These are phyloP conservation scores for Mycena olivaceomarginata DNA, from an alignment of 768 basidiomycete genomes.

Conservation along the genomic window DNA sequence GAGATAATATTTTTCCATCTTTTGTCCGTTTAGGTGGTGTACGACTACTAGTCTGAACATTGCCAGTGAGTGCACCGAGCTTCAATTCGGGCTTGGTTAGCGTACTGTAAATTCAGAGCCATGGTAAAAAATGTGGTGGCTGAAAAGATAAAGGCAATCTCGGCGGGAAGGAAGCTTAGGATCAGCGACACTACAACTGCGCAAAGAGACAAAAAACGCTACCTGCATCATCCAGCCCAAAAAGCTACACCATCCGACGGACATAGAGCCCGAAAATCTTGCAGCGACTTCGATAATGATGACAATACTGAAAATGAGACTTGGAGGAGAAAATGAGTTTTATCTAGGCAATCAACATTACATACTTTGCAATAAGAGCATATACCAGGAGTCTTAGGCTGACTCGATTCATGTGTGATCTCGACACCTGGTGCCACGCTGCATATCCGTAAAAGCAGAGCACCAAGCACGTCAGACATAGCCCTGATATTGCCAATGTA, in stretches of 20 bases:
- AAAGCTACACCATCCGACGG: constrained; percentile 6
- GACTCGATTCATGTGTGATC: constrained; percentile 1
- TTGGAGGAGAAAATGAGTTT: not conserved
- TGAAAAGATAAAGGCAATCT: not conserved
- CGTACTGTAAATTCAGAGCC: constrained; percentile 8
- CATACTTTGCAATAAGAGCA: constrained; percentile 4
- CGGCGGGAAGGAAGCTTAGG: not conserved
- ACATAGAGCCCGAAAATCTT: not conserved
- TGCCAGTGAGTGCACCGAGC: not conserved
- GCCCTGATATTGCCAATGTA: constrained; percentile 1
- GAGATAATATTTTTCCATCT: constrained; percentile 5
- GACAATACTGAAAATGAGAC: constrained; percentile 7
- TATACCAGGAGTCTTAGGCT: constrained; percentile 5
- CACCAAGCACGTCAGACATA: not conserved
- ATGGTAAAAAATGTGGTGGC: not conserved
- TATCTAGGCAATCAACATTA: not conserved
- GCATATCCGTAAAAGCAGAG: constrained; percentile 1
- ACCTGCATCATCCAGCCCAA: constrained; percentile 5
- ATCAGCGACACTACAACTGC: not conserved
- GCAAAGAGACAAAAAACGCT: not conserved
- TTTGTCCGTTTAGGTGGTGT: not conserved
- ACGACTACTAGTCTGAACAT: not conserved
- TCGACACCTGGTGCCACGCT: not conserved
- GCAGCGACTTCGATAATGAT: not conserved
- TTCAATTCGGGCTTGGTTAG: not conserved